Conservation (phyloP, 2,329 filamentous ascomycete genomes). For the Neofusicoccum umdonicola region DNA sequence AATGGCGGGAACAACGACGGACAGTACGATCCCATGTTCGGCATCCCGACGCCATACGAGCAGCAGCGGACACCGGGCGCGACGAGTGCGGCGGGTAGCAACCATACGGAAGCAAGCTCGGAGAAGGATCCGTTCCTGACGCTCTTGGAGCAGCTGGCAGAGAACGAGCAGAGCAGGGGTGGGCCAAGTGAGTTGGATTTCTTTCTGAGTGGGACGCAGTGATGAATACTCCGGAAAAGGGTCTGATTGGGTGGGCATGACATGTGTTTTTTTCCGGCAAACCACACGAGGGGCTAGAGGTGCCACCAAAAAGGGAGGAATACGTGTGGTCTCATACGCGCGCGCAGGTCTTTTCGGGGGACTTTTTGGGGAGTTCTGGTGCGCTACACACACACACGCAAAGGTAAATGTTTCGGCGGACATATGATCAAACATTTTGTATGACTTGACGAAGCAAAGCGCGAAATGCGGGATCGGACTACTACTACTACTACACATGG, state of each 20-base stretch:
- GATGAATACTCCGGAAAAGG: neutral
- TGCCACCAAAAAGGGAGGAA: neutral
- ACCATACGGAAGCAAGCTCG: slow-evolving; percentile 29
- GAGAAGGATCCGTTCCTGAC: slow-evolving; percentile 69
- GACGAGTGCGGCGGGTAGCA: slow-evolving; percentile 41
- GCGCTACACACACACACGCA: neutral
- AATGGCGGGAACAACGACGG: neutral
- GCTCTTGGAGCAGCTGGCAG: slow-evolving; percentile 75
- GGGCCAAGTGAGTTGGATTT: slow-evolving; percentile 75
- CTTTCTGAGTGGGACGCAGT: slow-evolving; percentile 52
- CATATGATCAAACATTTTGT: neutral
- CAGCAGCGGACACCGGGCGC: slow-evolving; percentile 46
- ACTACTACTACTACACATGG: neutral
- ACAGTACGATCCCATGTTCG: slow-evolving; percentile 40
- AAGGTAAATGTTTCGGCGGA: slow-evolving; percentile 6
- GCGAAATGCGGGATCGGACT: neutral
- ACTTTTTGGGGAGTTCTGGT: neutral
- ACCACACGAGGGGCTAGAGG: neutral
- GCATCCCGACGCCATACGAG: slow-evolving; percentile 40
- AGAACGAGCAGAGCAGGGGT: slow-evolving; percentile 70
- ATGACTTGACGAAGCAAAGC: neutral
- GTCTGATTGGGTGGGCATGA: neutral
- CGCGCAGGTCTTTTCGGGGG: neutral
- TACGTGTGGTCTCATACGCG: neutral
- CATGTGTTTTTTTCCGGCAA: too few species aligned